These are phyloP conservation scores for Fusarium dlaminii DNA, from an alignment of 2,329 filamentous ascomycete species.

Conservation along the genomic window DNA sequence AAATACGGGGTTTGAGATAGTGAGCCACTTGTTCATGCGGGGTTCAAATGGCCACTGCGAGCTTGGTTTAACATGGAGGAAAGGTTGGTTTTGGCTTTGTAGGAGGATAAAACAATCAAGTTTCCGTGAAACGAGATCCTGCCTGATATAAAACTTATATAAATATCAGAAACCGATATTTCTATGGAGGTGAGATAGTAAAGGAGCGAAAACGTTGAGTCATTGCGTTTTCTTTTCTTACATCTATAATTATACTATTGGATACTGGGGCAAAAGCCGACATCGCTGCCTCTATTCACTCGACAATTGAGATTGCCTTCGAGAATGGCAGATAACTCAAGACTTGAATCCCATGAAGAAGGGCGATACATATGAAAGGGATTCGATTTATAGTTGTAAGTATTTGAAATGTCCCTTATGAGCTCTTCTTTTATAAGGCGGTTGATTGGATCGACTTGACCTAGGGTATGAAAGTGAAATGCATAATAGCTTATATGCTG, in stretches of 20 bases:
- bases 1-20: constrained; percentile 13
- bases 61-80: not conserved
- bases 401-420: too few species aligned
- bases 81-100: not conserved
- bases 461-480: not conserved
- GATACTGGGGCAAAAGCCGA: not conserved
- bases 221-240: not conserved
- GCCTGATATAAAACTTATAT: not conserved
- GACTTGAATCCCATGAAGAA: not conserved
- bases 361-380: not conserved
- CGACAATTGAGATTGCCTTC: not conserved
- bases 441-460: not conserved
- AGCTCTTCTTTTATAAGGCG: not conserved
- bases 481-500: not conserved
- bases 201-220: not conserved
- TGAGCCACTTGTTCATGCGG: constrained; percentile 33
- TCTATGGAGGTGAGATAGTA: not conserved
- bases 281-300: not conserved
- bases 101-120: not conserved
- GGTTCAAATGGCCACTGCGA: constrained; percentile 21
- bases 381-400: not conserved
- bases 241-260: not conserved
- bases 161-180: not conserved
- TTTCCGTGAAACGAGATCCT: too few species aligned
- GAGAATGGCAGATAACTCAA: not conserved